Percentiles rank a stretch among this genome's conserved stretches.
These are phyloP conservation scores for Podila clonocystis DNA, from an alignment of 192 early-diverging fungal species.

Conservation along the genomic window DNA sequence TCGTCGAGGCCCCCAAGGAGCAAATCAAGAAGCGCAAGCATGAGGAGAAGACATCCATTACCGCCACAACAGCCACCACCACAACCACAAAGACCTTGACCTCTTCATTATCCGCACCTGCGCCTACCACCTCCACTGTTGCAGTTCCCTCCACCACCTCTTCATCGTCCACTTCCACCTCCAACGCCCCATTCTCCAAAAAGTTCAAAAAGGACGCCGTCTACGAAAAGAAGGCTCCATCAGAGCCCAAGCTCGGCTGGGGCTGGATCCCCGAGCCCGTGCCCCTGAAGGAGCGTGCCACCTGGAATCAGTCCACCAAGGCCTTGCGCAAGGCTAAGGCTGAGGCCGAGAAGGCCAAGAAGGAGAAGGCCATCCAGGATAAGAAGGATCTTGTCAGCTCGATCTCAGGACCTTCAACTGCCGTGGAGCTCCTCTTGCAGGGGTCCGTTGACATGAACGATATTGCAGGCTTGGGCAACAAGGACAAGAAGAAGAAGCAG, in stretches of 20 bases:
- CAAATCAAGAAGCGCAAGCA: conserved; percentile 50
- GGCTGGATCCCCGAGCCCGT: conserved; percentile 41
- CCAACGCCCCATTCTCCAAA: conserved; percentile 37
- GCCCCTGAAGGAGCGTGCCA: conserved; percentile 41
- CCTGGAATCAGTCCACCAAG: conserved; percentile 47
- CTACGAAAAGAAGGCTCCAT: conserved; percentile 25
- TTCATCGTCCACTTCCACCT: conserved; percentile 8
- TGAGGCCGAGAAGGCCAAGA: conserved; percentile 19
- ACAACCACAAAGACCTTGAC: conserved; percentile 8
- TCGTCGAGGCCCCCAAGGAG: conserved; percentile 47
- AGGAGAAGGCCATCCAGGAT: conserved; percentile 15
- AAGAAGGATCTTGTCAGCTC: conserved; percentile 18
- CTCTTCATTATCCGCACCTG: neutral
- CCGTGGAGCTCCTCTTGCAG: conserved; percentile 32
- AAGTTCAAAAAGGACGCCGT: conserved; percentile 38
- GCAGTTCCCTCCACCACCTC: conserved; percentile 4
- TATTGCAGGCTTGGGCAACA: conserved; percentile 20
- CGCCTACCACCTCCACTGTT: neutral
- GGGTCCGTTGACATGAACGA: conserved; percentile 30
- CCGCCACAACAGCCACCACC: neutral
- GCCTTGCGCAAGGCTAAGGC: conserved; percentile 37
- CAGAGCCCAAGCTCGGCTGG: conserved; percentile 28
- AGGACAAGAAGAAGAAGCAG: conserved; percentile 7
- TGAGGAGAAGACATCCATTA: conserved; percentile 1
- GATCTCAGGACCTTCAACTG: conserved; percentile 9